Conservation (phyloP, 768 basidiomycete genomes). For the Pleurotus tuoliensis region DNA sequence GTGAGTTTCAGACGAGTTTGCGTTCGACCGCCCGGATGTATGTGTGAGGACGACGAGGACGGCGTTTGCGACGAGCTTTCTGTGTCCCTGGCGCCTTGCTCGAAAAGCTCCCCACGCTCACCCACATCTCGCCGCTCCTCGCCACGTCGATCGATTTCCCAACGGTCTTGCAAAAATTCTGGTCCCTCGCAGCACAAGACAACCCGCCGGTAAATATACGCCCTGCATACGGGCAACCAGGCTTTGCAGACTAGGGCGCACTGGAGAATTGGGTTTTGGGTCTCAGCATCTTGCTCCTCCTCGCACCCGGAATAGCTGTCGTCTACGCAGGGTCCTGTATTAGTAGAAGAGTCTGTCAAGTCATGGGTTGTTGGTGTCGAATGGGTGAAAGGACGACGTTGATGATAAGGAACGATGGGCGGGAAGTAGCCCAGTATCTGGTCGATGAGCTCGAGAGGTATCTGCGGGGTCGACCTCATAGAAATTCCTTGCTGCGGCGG, state of each 20-base stretch:
- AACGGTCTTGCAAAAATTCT: too few species aligned
- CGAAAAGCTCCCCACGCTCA: not conserved
- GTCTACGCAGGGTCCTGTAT: too few species aligned
- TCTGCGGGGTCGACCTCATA: too few species aligned
- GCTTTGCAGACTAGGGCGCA: constrained; percentile 8
- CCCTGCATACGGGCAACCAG: constrained; percentile 6
- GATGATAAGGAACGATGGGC: too few species aligned
- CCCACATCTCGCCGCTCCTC: not conserved
- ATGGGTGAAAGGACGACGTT: too few species aligned
- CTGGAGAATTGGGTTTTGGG: not conserved
- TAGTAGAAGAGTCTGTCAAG: not conserved
- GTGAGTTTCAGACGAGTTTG: too few species aligned
- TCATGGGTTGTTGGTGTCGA: not conserved
- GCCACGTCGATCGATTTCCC: not conserved
- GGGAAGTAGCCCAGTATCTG: not conserved
- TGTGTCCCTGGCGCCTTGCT: not conserved
- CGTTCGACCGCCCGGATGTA: too few species aligned
- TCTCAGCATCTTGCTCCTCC: too few species aligned
- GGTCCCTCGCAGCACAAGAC: not conserved
- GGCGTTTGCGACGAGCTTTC: too few species aligned
- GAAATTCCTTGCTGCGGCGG: too few species aligned
- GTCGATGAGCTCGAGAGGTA: constrained; percentile 9
- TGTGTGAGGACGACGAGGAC: too few species aligned
- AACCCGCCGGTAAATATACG: constrained; percentile 1
- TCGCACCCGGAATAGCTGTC: too few species aligned